Conservation (phyloP, 2,329 filamentous ascomycete genomes). For the Fusarium lyarnte region DNA sequence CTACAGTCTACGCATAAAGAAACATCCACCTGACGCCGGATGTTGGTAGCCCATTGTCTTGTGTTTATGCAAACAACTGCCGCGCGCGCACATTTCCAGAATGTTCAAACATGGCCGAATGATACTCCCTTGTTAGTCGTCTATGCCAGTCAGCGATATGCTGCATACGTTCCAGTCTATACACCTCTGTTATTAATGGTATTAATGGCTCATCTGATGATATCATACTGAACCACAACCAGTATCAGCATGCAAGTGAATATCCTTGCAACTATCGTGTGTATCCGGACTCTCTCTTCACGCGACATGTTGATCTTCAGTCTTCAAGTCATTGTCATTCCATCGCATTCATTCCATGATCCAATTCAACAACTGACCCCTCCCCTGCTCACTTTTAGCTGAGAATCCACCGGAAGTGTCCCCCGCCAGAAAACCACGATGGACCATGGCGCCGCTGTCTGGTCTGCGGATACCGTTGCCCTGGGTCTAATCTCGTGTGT, state of each 20-base stretch:
- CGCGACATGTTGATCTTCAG: not conserved
- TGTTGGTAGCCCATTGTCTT: conserved; percentile 6
- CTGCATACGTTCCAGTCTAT: not conserved
- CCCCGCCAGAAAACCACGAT: conserved; percentile 27
- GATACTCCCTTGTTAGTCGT: not conserved
- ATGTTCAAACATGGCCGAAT: not conserved
- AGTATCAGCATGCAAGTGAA: not conserved
- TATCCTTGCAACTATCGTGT: not conserved
- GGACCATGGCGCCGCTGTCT: conserved; percentile 12
- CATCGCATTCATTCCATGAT: not conserved
- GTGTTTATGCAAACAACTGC: conserved; percentile 18
- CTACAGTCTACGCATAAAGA: conserved; percentile 18
- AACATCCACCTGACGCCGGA: conserved; percentile 30
- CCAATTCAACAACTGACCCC: not conserved
- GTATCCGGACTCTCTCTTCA: not conserved
- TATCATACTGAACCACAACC: not conserved
- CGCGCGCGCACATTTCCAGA: not conserved
- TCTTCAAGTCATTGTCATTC: conserved; percentile 5
- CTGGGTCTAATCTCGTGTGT: conserved; percentile 24
- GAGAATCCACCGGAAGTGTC: conserved; percentile 29
- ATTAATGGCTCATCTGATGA: not conserved
- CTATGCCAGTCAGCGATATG: not conserved
- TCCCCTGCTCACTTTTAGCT: conserved; percentile 16
- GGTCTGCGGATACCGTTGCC: conserved; percentile 22
- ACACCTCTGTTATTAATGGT: not conserved